Conservation (phyloP, 768 basidiomycete species). For the Rhodocollybia butyracea region DNA sequence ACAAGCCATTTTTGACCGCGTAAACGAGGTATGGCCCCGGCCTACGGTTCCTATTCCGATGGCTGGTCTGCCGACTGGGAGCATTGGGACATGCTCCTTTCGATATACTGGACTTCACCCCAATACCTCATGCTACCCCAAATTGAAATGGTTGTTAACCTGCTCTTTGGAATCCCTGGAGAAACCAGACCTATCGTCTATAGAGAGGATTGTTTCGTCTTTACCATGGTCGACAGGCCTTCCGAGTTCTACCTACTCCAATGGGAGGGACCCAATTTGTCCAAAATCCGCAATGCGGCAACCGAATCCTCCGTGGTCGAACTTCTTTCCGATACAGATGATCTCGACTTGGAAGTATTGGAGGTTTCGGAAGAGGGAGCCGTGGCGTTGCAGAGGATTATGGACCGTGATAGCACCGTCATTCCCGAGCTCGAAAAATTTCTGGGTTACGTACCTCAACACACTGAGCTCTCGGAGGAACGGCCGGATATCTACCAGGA, state of each 20-base stretch:
- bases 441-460: slow-evolving; percentile 25
- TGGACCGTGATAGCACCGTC: slow-evolving; percentile 27
- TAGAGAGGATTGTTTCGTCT: slow-evolving; percentile 18
- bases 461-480: slow-evolving; percentile 12
- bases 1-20: slow-evolving; percentile 32
- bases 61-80: slow-evolving; percentile 30
- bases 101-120: slow-evolving; percentile 30
- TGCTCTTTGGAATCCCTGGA: slow-evolving; percentile 26
- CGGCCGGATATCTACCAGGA: neutral
- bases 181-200: slow-evolving; percentile 31
- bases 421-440: slow-evolving; percentile 28
- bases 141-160: slow-evolving; percentile 32
- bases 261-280: slow-evolving; percentile 27
- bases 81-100: slow-evolving; percentile 25
- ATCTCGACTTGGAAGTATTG: slow-evolving; percentile 12
- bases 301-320: slow-evolving; percentile 9
- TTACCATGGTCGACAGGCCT: slow-evolving; percentile 40
- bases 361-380: slow-evolving; percentile 24
- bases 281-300: slow-evolving; percentile 3
- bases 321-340: slow-evolving; percentile 26
- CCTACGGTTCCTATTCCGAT: slow-evolving; percentile 18
- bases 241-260: slow-evolving; percentile 32
- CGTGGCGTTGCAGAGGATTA: slow-evolving; percentile 21
- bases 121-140: slow-evolving; percentile 34
- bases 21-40: slow-evolving; percentile 21